Base-by-base conservation (phyloP, 2,329 filamentous ascomycete genomes). In the Ceratocystis smalleyi region DNA sequence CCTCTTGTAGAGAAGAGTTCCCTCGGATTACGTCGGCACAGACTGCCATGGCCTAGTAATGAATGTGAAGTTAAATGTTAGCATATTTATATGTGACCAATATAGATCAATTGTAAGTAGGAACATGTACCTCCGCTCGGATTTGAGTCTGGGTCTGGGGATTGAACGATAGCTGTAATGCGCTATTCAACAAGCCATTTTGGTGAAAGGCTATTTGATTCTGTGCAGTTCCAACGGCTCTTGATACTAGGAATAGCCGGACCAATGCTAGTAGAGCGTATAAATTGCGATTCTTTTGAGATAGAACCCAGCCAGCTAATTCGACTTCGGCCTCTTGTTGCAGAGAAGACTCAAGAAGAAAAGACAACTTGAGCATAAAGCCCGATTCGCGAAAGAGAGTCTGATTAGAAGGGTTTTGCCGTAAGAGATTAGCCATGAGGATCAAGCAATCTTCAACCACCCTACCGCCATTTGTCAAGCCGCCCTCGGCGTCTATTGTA, bases 371-470 rank as follows among this genome's bases (percentile, higher is more conserved):
- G 24, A 82, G 80, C 15, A 95, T 84, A 71, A 87, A 91, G 0
- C 90, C 91, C 55, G 89, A 92, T 73, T 99, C 94, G 65, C 92
- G 83, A 73, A 99, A 97, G 64, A 92, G 85, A 10, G 90, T 89
- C 74, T 99, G 94, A 71, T 99, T 99, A 1, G 91, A 94, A 1
- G 85, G 78, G 72, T 97, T 97, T 69, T 91, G 82, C 43, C 87
- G 84, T 32, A 99, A 78, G 12, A 99, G 81, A 72, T 97, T 97
- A 51, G 91, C 90, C 60, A 97, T 78, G 63, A 99, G 78, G 65
- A 94, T 92, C 22, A 99, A 78, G 69, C 91, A 96, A 73, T 99
- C 94, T 74, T 97, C 92, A 2, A 96, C 88, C 12, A 89, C 83
- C 67, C 92, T 87, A 51, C 89, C 90, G 17, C 94, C 94, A 69